Conservation (phyloP, 345 rosid genomes). For the Garcia nutans region DNA sequence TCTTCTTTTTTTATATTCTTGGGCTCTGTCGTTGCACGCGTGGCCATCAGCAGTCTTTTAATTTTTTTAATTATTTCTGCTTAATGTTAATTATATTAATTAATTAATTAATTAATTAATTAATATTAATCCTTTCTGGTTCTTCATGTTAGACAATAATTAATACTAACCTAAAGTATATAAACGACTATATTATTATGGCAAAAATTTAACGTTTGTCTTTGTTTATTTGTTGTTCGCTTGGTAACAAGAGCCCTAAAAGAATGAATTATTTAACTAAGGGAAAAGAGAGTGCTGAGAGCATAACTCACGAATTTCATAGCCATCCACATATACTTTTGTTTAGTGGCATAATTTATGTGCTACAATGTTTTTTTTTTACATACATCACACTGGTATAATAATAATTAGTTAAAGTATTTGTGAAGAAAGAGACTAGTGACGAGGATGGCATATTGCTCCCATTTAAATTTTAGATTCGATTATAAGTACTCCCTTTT, state of each 20-base stretch:
- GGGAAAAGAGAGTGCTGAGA: too few species aligned
- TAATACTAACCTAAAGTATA: not conserved
- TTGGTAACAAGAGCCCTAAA: not conserved
- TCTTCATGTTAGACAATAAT: not conserved
- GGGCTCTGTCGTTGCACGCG: conserved; percentile 26
- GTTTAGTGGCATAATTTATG: too few species aligned
- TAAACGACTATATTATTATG: not conserved
- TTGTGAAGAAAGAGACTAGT: too few species aligned
- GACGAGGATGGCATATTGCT: too few species aligned
- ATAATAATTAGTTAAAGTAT: not conserved
- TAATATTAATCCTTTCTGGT: not conserved
- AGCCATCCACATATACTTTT: not conserved
- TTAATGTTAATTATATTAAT: too few species aligned
- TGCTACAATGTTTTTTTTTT: not conserved
- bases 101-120: not conserved
- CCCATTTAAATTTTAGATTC: too few species aligned
- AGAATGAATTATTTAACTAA: too few species aligned
- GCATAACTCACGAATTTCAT: not conserved
- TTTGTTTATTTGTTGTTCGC: conserved; percentile 3
- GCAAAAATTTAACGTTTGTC: conserved; percentile 8
- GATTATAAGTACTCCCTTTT: too few species aligned
- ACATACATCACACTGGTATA: not conserved
- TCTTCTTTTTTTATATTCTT: not conserved
- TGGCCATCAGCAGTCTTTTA: not conserved
- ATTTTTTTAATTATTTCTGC: not conserved